These are phyloP conservation scores for Solanum corneliomulleri DNA, from an alignment of 257 asterid genomes.

Conservation along the genomic window DNA sequence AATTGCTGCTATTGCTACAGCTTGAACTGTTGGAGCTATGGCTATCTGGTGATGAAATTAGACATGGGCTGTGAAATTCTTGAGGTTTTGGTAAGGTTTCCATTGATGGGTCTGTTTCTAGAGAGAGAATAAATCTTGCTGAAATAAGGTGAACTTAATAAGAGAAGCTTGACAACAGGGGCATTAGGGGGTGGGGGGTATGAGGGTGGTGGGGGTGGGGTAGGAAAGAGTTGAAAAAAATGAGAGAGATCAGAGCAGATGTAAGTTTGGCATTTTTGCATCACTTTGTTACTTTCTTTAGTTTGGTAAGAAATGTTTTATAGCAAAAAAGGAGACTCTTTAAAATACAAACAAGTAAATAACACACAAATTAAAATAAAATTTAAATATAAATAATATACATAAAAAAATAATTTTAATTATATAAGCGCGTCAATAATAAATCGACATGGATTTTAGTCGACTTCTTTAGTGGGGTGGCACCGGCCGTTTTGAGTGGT, in stretches of 20 bases:
- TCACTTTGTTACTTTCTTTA: conserved; percentile 20
- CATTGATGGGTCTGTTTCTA: conserved; percentile 25
- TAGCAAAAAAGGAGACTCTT: background rate
- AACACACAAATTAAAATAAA: too few species aligned
- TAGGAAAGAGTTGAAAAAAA: conserved; percentile 5
- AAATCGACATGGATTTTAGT: background rate
- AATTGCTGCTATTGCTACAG: conserved; percentile 20
- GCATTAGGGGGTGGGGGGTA: background rate
- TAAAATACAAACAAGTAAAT: too few species aligned
- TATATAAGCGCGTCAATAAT: background rate
- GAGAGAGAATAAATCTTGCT: background rate
- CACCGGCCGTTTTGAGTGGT: background rate
- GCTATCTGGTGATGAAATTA: conserved; percentile 25
- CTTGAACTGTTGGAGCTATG: conserved; percentile 31
- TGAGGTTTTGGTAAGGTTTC: conserved; percentile 29
- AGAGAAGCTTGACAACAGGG: background rate
- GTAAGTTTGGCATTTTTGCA: conserved; percentile 19
- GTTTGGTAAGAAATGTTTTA: conserved; percentile 42
- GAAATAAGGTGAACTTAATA: background rate
- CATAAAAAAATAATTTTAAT: too few species aligned
- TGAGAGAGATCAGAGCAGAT: background rate
- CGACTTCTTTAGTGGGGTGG: background rate
- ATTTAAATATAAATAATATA: too few species aligned
- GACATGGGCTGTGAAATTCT: conserved; percentile 23
- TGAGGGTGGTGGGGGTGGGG: background rate